Evolutionary conservation across 441 rosid genomes (phyloP).

Genomic region (Pelargonium cotyledonis): DNA sequence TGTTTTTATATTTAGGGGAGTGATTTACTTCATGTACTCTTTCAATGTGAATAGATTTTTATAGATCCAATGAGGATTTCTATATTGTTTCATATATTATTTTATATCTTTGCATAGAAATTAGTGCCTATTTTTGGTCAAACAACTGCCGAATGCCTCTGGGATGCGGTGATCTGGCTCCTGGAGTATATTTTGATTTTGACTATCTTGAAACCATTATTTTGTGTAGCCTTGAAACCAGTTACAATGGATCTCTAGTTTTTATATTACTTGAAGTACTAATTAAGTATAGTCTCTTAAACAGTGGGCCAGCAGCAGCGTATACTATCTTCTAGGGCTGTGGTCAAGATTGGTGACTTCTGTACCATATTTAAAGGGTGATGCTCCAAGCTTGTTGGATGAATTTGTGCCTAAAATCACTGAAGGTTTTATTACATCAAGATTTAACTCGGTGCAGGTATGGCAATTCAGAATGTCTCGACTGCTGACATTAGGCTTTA

Average conservation of each 20-base stretch:
- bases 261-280: conserved; percentile 14
- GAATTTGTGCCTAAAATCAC: conserved; percentile 97
- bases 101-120: not conserved
- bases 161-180: not conserved
- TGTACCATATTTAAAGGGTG: conserved; percentile 90
- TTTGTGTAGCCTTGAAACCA: not conserved
- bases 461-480: not conserved
- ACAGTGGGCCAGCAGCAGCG: conserved; percentile 99
- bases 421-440: conserved; percentile 90
- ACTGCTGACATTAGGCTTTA: not conserved
- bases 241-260: conserved; percentile 10
- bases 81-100: not conserved
- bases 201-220: not conserved
- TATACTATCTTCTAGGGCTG: conserved; percentile 87
- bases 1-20: not conserved
- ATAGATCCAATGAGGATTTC: not conserved
- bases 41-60: not conserved
- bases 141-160: not conserved
- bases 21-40: not conserved
- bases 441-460: conserved; percentile 96
- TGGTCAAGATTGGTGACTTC: conserved; percentile 98
- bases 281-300: conserved; percentile 19
- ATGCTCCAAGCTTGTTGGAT: conserved; percentile 96
- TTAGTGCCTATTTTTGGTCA: not conserved
- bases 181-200: not conserved